Percentiles rank a stretch among this genome's conserved stretches.
Conservation (phyloP, 148 eudicot species). For the Selenicereus undatus region DNA sequence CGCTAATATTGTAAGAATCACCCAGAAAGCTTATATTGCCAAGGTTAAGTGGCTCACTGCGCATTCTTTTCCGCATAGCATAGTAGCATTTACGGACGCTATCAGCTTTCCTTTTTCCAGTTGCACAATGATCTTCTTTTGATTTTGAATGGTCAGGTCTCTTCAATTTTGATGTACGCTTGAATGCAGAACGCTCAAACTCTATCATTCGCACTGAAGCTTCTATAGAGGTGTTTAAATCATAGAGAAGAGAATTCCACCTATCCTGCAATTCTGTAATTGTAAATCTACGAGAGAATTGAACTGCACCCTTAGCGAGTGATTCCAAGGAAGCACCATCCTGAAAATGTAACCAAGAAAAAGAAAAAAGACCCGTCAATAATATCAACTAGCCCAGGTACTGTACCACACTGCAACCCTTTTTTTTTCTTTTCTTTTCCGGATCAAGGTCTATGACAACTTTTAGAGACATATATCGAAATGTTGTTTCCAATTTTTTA, state of each 20-base stretch:
- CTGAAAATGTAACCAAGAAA: conserved; percentile 26
- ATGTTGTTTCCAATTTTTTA: neutral
- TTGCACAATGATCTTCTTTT: conserved; percentile 32
- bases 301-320: conserved; percentile 92
- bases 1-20: conserved; percentile 32
- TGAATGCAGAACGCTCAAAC: conserved; percentile 41
- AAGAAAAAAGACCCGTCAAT: neutral
- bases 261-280: conserved; percentile 67
- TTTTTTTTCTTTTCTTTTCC: neutral
- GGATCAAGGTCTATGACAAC: neutral
- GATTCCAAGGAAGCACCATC: conserved; percentile 87
- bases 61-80: conserved; percentile 64
- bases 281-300: conserved; percentile 70
- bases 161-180: conserved; percentile 24
- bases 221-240: conserved; percentile 52
- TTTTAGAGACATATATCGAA: neutral
- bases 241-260: conserved; percentile 74
- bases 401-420: neutral
- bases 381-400: neutral
- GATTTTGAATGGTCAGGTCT: conserved; percentile 31
- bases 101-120: conserved; percentile 52
- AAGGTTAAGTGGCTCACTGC: conserved; percentile 46
- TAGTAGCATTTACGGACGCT: conserved; percentile 67
- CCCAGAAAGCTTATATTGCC: conserved; percentile 45
- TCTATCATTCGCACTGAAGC: conserved; percentile 59